phyloP scores from a whole-genome alignment of 1,139 yeast species.

The Meyerozyma athensensis region DNA sequence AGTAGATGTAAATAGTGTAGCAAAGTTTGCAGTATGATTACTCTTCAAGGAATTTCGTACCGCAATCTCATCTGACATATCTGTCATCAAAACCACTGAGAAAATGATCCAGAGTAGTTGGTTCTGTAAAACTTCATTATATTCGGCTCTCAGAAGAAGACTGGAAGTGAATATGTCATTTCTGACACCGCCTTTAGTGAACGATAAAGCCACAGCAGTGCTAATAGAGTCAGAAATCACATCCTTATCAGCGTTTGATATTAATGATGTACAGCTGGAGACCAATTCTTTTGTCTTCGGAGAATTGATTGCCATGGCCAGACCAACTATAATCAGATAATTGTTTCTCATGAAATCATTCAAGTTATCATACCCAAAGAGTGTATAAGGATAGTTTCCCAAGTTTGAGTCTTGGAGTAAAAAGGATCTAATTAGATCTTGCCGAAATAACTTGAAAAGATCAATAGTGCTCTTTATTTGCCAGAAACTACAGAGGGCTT shows the following conservation, averaged over 20 bases:
- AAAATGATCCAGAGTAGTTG: constrained; percentile 26
- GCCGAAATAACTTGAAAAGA: no score
- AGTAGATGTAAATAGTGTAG: neutral
- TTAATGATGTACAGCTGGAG: neutral
- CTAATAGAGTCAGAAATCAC: constrained; percentile 33
- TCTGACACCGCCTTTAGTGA: constrained; percentile 37
- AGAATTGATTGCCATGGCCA: neutral
- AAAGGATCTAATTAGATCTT: constrained; percentile 42
- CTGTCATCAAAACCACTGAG: constrained; percentile 35
- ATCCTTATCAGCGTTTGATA: constrained; percentile 6
- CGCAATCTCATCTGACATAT: constrained; percentile 35
- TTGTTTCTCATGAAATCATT: constrained; percentile 24
- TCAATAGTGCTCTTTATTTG: no score
- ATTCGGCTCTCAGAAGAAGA: constrained; percentile 10
- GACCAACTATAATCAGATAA: constrained; percentile 11
- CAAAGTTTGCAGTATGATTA: neutral
- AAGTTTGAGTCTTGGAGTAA: constrained; percentile 23
- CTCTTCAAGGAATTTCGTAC: neutral
- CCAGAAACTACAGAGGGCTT: no score
- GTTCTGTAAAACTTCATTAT: constrained; percentile 18
- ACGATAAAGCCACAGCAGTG: constrained; percentile 40
- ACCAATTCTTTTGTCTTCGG: neutral
- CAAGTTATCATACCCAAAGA: constrained; percentile 25
- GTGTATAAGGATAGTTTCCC: constrained; percentile 34
- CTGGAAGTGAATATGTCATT: constrained; percentile 27